Conservation (phyloP, 495 filamentous ascomycete genomes). For the Aspergillus steynii region DNA sequence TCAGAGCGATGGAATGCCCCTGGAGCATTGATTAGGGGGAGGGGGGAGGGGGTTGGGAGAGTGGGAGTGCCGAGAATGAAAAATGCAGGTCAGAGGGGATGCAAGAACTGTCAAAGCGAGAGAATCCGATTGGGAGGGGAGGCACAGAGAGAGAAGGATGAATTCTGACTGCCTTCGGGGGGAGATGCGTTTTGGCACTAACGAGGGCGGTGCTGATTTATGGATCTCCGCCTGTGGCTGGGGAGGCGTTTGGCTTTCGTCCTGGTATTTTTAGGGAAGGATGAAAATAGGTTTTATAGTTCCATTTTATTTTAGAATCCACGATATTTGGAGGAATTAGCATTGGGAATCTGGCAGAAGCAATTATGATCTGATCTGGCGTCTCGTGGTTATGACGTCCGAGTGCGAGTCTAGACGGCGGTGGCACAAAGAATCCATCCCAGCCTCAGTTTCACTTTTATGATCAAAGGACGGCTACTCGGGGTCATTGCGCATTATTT, state of each 20-base stretch:
- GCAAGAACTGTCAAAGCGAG: constrained; percentile 3
- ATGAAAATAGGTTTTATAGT: too few species aligned
- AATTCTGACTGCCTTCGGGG: constrained; percentile 16
- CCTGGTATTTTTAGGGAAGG: background rate
- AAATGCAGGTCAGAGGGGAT: background rate
- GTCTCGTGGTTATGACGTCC: too few species aligned
- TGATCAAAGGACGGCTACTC: too few species aligned
- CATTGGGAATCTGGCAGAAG: too few species aligned
- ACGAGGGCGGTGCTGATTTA: constrained; percentile 9
- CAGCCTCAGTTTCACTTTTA: too few species aligned
- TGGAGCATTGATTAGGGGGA: constrained; percentile 45
- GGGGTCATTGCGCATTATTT: too few species aligned
- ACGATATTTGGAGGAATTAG: too few species aligned
- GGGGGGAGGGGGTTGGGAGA: background rate
- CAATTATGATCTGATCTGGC: too few species aligned
- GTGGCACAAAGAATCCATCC: too few species aligned
- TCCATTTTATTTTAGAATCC: too few species aligned
- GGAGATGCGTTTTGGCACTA: constrained; percentile 4
- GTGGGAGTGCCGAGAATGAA: constrained; percentile 4
- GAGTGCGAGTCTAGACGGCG: too few species aligned
- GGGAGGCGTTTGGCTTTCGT: constrained; percentile 1
- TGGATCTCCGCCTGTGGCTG: constrained; percentile 18
- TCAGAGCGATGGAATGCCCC: constrained; percentile 36
- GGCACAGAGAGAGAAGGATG: constrained; percentile 7
- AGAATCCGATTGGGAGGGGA: background rate